Evolutionary conservation across 345 rosid genomes (phyloP), one percentile per base, ranked within the genome.

Genomic region (Geranium rotundifolium): DNA sequence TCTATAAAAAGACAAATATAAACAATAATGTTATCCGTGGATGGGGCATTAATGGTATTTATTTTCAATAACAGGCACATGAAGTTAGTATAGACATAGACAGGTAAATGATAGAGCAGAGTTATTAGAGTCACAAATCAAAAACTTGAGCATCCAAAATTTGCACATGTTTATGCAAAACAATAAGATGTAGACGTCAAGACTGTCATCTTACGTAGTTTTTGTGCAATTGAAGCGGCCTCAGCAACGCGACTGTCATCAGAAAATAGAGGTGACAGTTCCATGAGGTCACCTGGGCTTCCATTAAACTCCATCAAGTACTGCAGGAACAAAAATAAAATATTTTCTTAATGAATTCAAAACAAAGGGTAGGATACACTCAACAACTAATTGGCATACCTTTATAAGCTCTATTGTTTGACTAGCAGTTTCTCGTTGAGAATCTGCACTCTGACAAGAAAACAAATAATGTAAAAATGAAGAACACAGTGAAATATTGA

Each of bases 201-300:
- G 50, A 41, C 12, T 41, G 10, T 12, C 56, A 69, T 75, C 84
- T 83, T 85, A 95, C 96, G 82, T 73, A 95, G 68, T 86, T 95
- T 95, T 77, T 95, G 97, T 5, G 99, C 97, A 70, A 95, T 84
- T 65, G 99, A 86, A 31, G 97, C 97, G 63, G 99, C 99, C 81
- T 95, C 99, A 30, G 96, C 92, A 71, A 95, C 97, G 59, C 99
- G 99, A 75, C 90, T 86, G 69, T 95, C 99, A 73, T 90, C 97
- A 54, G 99, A 90, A 85, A 95, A 95, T 71, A 95, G 77, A 73
- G 99, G 84, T 19, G 99, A 95, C 71, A 88, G 97, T 81, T 95
- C 96, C 96, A 88, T 90, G 67, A 95, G 76, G 77, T 90, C 97
- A 27, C 99, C 99, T 16, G 99, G 99, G 80, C 96, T 88, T 75